Percentiles rank a stretch among this genome's conserved stretches.
Conservation (phyloP, 169 alveolate species). For the Miamiensis avidus region DNA sequence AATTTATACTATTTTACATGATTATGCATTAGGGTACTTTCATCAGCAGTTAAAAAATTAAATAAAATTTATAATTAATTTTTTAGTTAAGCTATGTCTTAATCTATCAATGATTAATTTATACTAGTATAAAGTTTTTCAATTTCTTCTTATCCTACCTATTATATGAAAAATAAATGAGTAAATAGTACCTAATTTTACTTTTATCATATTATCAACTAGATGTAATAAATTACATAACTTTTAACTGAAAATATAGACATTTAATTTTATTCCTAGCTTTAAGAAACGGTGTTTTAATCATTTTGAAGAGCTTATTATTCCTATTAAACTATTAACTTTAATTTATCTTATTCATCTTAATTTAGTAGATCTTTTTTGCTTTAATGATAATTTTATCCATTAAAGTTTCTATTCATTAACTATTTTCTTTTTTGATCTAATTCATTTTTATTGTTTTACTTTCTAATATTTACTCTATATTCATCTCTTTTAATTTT, state of each 20-base stretch:
- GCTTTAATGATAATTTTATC: too few relatives aligned
- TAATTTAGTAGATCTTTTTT: background rate
- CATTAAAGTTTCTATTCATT: background rate
- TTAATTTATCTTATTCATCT: background rate
- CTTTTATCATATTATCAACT: too few relatives aligned
- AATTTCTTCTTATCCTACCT: background rate
- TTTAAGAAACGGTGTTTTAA: too few relatives aligned
- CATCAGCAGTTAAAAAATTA: background rate
- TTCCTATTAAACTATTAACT: background rate
- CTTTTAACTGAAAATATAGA: too few relatives aligned
- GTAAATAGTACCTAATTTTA: background rate
- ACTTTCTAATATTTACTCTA: background rate
- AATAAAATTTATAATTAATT: too few relatives aligned
- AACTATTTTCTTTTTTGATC: background rate
- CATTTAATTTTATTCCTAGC: background rate
- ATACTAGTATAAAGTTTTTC: background rate
- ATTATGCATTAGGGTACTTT: background rate
- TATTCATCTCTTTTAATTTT: background rate
- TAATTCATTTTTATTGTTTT: background rate
- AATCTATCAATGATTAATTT: background rate
- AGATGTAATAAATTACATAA: too few relatives aligned
- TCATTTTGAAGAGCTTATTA: background rate
- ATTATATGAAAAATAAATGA: too few relatives aligned
- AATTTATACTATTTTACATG: background rate
- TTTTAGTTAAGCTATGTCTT: background rate